These are phyloP conservation scores for Hanseniaspora nectarophila DNA, from an alignment of 805 yeast species.

Conservation along the genomic window DNA sequence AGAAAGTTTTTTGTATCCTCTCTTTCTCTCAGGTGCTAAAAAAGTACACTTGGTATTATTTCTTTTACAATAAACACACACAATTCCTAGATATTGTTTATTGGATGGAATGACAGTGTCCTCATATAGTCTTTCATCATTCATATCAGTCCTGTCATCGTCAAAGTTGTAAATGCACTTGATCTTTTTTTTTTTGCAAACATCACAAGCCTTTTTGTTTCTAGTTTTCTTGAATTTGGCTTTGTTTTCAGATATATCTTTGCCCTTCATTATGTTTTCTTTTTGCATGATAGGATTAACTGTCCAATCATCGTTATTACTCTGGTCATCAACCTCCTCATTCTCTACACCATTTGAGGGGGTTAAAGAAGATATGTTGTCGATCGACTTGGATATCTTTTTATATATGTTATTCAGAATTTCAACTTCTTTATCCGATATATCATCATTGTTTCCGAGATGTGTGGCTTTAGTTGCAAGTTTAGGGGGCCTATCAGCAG, in stretches of 20 bases:
- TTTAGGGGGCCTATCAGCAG: background rate
- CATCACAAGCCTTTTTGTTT: slow-evolving; percentile 38
- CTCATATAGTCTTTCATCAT: background rate
- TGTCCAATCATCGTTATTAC: background rate
- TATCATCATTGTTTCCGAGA: background rate
- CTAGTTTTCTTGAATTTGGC: slow-evolving; percentile 28
- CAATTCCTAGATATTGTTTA: slow-evolving; percentile 10
- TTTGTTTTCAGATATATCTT: background rate
- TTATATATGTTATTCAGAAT: background rate
- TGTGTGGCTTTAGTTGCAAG: background rate
- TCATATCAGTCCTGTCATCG: background rate
- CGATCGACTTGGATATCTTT: background rate
- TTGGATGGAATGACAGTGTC: slow-evolving; percentile 11
- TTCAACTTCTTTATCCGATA: slow-evolving; percentile 3
- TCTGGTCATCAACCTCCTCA: background rate
- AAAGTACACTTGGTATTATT: slow-evolving; percentile 7
- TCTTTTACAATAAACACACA: slow-evolving; percentile 3
- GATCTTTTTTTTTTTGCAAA: slow-evolving; percentile 56
- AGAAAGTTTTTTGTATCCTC: slow-evolving; percentile 4
- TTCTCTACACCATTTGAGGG: background rate
- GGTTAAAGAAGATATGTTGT: background rate
- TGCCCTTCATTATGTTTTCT: too few species aligned
- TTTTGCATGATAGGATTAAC: background rate
- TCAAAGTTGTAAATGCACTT: slow-evolving; percentile 36
- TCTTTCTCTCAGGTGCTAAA: slow-evolving; percentile 12